A percentile compares a stretch with the other conserved stretches of the same genome.
These are phyloP conservation scores for Hypoxylon fuscum DNA, from an alignment of 495 filamentous ascomycete genomes.

Conservation along the genomic window DNA sequence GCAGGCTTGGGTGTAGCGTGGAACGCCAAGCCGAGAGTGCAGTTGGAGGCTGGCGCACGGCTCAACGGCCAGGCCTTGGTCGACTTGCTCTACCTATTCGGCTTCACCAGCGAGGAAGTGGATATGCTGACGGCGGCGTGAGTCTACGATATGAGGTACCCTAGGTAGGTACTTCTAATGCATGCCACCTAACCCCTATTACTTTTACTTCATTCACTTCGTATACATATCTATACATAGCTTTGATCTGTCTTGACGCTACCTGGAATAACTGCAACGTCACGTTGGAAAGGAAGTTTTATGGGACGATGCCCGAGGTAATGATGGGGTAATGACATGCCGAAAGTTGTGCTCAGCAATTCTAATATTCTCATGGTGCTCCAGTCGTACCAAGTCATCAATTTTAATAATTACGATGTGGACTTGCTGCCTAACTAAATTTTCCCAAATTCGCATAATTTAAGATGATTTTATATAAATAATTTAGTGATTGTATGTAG, in stretches of 20 bases:
- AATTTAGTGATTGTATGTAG: conserved; percentile 10
- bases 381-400: background rate
- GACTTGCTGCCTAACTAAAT: conserved; percentile 4
- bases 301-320: too few relatives aligned
- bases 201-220: too few relatives aligned
- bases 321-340: too few relatives aligned
- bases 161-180: conserved; percentile 18
- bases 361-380: background rate
- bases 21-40: conserved; percentile 92
- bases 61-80: conserved; percentile 81
- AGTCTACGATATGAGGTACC: conserved; percentile 24
- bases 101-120: conserved; percentile 74
- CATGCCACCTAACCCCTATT: conserved; percentile 5
- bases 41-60: conserved; percentile 81
- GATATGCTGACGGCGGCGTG: conserved; percentile 55
- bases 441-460: conserved; percentile 2
- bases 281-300: too few relatives aligned
- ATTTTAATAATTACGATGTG: conserved; percentile 1
- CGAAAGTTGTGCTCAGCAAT: too few relatives aligned
- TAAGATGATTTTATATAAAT: conserved; percentile 2
- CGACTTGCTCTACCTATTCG: conserved; percentile 86
- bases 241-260: conserved; percentile 8
- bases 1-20: conserved; percentile 93
- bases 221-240: conserved; percentile 28
- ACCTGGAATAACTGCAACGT: too few relatives aligned